Evolutionary conservation across 768 basidiomycete genomes (phyloP).

Genomic region (Lactifluus piperatus): DNA sequence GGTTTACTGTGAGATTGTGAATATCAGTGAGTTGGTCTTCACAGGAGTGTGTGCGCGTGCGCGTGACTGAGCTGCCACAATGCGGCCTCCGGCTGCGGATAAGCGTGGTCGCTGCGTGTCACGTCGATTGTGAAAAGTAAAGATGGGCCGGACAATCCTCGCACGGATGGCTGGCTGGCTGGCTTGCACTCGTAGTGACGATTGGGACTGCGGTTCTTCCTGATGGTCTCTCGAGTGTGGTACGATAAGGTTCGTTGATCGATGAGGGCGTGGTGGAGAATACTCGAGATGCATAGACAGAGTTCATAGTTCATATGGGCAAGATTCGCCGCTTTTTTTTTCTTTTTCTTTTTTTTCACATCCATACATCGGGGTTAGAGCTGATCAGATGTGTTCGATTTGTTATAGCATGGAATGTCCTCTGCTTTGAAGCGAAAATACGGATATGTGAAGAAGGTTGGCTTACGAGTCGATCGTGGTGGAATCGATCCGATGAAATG

Average conservation of each 20-base stretch:
- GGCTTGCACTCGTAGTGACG: neutral
- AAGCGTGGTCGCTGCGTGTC: conserved; percentile 7
- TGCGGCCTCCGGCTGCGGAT: neutral
- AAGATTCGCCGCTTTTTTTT: neutral
- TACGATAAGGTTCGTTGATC: neutral
- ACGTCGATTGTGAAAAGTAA: neutral
- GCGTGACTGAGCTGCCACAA: neutral
- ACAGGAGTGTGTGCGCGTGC: too few species aligned
- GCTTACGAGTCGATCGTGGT: conserved; percentile 10
- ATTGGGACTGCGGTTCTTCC: neutral
- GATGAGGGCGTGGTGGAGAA: neutral
- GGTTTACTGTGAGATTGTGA: conserved; percentile 3
- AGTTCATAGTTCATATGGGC: too few species aligned
- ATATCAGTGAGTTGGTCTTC: neutral
- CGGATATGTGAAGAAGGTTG: neutral
- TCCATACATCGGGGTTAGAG: neutral
- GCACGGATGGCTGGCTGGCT: neutral
- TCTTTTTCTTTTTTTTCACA: neutral
- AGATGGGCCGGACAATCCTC: neutral
- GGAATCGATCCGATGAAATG: conserved; percentile 7
- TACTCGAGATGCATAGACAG: too few species aligned
- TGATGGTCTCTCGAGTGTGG: neutral
- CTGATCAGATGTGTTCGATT: too few species aligned
- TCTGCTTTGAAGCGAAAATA: neutral
- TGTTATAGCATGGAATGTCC: too few species aligned